Evolutionary conservation across 148 eudicot genomes (phyloP).

Genomic region (Camellia granthamiana): DNA sequence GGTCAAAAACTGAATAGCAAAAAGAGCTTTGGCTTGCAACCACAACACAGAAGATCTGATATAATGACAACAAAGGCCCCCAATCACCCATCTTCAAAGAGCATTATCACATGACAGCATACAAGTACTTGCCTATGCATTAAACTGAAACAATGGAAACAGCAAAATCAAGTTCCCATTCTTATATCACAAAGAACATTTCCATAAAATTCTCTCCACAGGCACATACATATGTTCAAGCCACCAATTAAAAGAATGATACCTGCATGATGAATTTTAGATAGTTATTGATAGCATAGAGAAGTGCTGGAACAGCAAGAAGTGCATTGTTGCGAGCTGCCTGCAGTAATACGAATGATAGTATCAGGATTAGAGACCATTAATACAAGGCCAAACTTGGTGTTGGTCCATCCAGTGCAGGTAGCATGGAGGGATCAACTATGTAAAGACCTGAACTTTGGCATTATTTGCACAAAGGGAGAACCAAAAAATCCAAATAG

Average conservation of each 20-base stretch:
- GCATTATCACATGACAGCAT: background rate
- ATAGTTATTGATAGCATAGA: conserved; percentile 85
- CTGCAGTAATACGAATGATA: conserved; percentile 38
- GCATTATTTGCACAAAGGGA: background rate
- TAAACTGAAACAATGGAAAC: background rate
- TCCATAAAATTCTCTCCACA: conserved; percentile 4
- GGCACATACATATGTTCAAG: background rate
- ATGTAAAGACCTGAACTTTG: background rate
- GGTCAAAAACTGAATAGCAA: background rate
- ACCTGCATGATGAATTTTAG: conserved; percentile 93
- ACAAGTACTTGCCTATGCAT: background rate
- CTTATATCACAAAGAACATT: background rate
- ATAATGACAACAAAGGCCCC: background rate
- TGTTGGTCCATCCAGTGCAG: background rate
- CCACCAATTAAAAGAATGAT: background rate
- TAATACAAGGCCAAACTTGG: background rate
- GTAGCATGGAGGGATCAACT: background rate
- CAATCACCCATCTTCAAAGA: background rate
- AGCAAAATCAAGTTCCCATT: background rate
- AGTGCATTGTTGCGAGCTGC: conserved; percentile 93
- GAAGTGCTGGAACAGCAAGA: conserved; percentile 73
- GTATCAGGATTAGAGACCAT: conserved; percentile 1
- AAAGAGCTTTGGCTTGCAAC: background rate
- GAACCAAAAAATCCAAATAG: background rate
- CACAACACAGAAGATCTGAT: background rate